Evolutionary conservation across 441 rosid genomes (phyloP), one percentile per base, ranked within the genome.

Genomic region (Pelargonium citronellum): DNA sequence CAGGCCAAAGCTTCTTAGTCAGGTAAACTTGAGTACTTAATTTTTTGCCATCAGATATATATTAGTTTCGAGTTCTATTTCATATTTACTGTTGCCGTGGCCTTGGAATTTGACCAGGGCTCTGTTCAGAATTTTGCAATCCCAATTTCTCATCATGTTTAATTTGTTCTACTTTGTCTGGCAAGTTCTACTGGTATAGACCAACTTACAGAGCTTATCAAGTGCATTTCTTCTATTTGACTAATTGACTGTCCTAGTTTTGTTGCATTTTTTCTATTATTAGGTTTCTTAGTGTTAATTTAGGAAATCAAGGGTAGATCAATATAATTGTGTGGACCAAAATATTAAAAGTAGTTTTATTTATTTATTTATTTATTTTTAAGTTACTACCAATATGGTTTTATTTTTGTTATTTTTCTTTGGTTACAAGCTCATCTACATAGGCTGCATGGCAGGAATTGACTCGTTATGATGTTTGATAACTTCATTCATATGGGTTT

Each of bases 1-100:
- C 79, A 90, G 81, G 78, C 92, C 91, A 58, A 90, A 90, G 86
- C 87, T 87, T 79, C 91, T 87, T 74, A 86, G 96, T 82, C 87
- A 87, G 91, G 96, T 87, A 80, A 34, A 57, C 58, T 70, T 75
- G 64, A 62, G 20, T 39, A 39, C 9, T 20, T 51, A 7, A 6
- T 76, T 71, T 73, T 70, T 15, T 76, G 13, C 47, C 69, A 4
- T 41, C 27, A 19, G 57, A 30, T 24, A 27, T 53, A 15, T 37
- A 19, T 49, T 19, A 65, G 15, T 61, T 24, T 20, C 27, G 34
- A 27, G 51, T 2, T 5, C 22, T 5, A 27, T 43, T 37, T 11
- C 16, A 1, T 24, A 44, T 43, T 51, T 11, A 64, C 16, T n/a
- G 37, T 62, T 76, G 62, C 9, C 5, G 47, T 43, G 49, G 67